Percentiles rank a stretch among this genome's conserved stretches.
Conservation (phyloP, 768 basidiomycete species). For the Hygrocybe coccinea region DNA sequence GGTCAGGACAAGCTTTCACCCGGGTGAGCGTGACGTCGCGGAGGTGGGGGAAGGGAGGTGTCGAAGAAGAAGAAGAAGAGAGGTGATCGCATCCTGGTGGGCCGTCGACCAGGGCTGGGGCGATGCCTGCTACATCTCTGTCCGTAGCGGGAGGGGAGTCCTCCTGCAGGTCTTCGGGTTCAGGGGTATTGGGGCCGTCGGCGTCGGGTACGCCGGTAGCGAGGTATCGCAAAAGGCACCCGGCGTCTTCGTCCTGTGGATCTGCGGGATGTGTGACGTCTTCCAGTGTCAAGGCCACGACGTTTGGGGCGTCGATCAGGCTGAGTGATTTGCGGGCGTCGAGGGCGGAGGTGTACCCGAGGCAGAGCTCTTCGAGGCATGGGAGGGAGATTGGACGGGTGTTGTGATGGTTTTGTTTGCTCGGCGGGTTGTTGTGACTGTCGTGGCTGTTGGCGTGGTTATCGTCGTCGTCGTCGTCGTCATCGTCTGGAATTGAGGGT, state of each 20-base stretch:
- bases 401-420: conserved; percentile 14
- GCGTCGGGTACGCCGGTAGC: conserved; percentile 30
- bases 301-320: conserved; percentile 38
- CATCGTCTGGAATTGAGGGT: conserved; percentile 22
- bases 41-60: conserved; percentile 34
- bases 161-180: conserved; percentile 2
- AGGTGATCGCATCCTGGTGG: neutral
- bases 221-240: conserved; percentile 35
- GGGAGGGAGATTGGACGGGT: conserved; percentile 36
- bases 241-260: conserved; percentile 38
- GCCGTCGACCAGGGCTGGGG: neutral
- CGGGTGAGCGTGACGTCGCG: conserved; percentile 32
- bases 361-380: conserved; percentile 32
- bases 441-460: no score
- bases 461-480: neutral
- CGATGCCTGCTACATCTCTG: conserved; percentile 17
- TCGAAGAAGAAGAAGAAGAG: no score
- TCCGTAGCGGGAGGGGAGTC: conserved; percentile 13
- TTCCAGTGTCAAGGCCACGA: conserved; percentile 37
- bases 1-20: conserved; percentile 34
- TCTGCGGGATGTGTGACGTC: conserved; percentile 42
- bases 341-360: conserved; percentile 41
- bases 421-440: no score
- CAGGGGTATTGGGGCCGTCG: conserved; percentile 13
- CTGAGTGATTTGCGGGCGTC: conserved; percentile 39